phyloP scores from a whole-genome alignment of 495 filamentous ascomycete species.

The Lasiosphaeria miniovina region DNA sequence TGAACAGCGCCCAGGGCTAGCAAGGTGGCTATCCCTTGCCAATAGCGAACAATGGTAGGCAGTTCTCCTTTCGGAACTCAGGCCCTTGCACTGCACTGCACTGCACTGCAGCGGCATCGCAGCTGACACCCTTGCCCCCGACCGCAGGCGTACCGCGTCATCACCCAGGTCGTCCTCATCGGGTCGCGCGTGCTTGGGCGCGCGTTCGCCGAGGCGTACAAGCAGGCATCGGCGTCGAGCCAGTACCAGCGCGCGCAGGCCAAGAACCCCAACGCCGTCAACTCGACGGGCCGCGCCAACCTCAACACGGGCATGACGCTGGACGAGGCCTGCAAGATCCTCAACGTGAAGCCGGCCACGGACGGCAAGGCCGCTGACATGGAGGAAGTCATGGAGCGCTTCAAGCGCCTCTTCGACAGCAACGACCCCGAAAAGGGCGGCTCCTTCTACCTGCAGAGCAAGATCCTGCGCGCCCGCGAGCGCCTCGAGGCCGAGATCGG shows the following conservation, averaged over 20 bases:
- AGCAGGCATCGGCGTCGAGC: constrained; percentile 81
- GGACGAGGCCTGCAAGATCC: constrained; percentile 95
- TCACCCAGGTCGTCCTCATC: constrained; percentile 87
- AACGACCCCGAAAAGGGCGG: constrained; percentile 95
- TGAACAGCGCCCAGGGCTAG: constrained; percentile 8
- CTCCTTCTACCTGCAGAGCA: constrained; percentile 97
- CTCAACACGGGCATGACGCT: constrained; percentile 75
- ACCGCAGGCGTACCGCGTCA: constrained; percentile 83
- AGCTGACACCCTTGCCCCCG: not conserved
- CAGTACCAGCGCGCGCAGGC: constrained; percentile 72
- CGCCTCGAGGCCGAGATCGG: constrained; percentile 80
- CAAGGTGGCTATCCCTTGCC: constrained; percentile 19
- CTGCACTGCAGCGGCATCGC: not conserved
- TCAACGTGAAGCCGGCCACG: constrained; percentile 86
- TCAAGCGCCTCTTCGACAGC: constrained; percentile 90
- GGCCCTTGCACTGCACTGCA: not conserved
- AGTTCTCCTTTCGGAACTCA: not conserved
- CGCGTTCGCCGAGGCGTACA: constrained; percentile 87
- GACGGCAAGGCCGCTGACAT: constrained; percentile 70
- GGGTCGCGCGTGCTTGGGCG: constrained; percentile 89
- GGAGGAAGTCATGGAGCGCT: constrained; percentile 75
- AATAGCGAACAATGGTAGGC: constrained; percentile 4
- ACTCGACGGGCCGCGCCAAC: constrained; percentile 37
- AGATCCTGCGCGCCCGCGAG: constrained; percentile 85
- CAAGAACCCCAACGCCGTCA: constrained; percentile 29